Evolutionary conservation across 78 protist species (phyloP).

Genomic region (Dictyostelium capitatum): DNA sequence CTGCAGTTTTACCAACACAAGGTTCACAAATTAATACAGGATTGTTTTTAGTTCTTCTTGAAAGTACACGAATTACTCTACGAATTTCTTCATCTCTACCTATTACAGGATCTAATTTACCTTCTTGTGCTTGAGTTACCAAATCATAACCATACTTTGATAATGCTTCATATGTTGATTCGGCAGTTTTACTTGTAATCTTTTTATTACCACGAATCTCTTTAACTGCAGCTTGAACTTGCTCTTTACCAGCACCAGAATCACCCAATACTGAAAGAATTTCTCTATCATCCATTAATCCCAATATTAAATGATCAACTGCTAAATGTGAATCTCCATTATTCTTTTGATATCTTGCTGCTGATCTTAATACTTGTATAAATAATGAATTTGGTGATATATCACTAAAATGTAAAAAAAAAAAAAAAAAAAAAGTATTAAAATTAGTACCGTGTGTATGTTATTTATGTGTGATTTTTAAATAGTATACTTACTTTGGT

Average conservation of each 20-base stretch:
- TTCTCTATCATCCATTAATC: conserved; percentile 55
- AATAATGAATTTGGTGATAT: conserved; percentile 64
- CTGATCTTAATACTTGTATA: conserved; percentile 47
- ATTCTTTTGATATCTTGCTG: conserved; percentile 75
- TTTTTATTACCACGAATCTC: conserved; percentile 75
- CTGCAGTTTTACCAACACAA: conserved; percentile 97
- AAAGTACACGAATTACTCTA: conserved; percentile 88
- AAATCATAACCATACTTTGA: conserved; percentile 92
- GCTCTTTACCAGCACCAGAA: conserved; percentile 69
- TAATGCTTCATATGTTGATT: conserved; percentile 90
- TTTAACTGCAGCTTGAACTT: conserved; percentile 66
- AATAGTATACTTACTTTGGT: conserved; percentile 53
- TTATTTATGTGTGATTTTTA: not conserved
- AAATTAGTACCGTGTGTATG: not conserved
- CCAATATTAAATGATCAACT: conserved; percentile 75
- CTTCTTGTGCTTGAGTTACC: conserved; percentile 90
- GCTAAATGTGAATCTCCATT: conserved; percentile 85
- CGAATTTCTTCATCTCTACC: conserved; percentile 99
- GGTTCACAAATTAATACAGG: conserved; percentile 99
- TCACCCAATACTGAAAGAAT: conserved; percentile 58
- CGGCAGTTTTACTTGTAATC: conserved; percentile 75
- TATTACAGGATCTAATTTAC: conserved; percentile 99
- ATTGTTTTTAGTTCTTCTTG: conserved; percentile 93
- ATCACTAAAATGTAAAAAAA: conserved; percentile 38
- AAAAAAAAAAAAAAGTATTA: not conserved